Percentiles rank a stretch among this genome's conserved stretches.
Conservation (phyloP, 768 basidiomycete genomes). For the Panaeolus papilionaceus region DNA sequence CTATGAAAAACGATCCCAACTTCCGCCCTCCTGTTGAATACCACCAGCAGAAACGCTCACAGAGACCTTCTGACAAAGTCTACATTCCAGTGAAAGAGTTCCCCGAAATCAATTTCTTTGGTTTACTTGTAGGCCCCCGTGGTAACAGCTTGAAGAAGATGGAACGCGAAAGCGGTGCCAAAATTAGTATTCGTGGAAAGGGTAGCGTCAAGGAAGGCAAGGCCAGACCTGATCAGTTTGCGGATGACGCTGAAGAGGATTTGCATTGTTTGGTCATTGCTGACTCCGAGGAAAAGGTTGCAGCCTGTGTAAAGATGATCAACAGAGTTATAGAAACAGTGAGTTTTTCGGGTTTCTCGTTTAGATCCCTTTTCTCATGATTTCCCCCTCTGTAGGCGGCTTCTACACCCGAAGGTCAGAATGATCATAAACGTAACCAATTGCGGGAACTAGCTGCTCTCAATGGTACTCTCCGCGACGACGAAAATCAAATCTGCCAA, state of each 20-base stretch:
- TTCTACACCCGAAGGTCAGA: conserved; percentile 98
- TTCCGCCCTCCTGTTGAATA: conserved; percentile 98
- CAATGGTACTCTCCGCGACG: conserved; percentile 98
- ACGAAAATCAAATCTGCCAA: conserved; percentile 99
- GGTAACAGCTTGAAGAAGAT: conserved; percentile 99
- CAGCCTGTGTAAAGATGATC: conserved; percentile 91
- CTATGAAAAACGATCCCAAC: conserved; percentile 97
- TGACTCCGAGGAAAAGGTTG: conserved; percentile 92
- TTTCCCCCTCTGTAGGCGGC: conserved; percentile 72
- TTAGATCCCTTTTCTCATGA: not conserved
- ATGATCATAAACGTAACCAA: conserved; percentile 99
- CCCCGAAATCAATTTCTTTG: conserved; percentile 99
- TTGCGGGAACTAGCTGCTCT: conserved; percentile 96
- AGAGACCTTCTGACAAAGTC: conserved; percentile 95
- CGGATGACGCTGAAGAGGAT: conserved; percentile 98
- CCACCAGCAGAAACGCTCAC: conserved; percentile 91
- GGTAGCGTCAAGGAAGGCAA: conserved; percentile 99
- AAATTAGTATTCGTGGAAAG: conserved; percentile 98
- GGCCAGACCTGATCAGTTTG: conserved; percentile 91
- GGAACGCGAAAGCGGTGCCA: conserved; percentile 97
- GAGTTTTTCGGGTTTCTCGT: conserved; percentile 35
- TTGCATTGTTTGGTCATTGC: conserved; percentile 96
- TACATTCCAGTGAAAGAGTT: conserved; percentile 99
- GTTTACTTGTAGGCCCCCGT: conserved; percentile 95
- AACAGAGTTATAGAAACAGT: conserved; percentile 99